Evolutionary conservation across 768 basidiomycete species (phyloP).

Genomic region (Boletellus sp.): DNA sequence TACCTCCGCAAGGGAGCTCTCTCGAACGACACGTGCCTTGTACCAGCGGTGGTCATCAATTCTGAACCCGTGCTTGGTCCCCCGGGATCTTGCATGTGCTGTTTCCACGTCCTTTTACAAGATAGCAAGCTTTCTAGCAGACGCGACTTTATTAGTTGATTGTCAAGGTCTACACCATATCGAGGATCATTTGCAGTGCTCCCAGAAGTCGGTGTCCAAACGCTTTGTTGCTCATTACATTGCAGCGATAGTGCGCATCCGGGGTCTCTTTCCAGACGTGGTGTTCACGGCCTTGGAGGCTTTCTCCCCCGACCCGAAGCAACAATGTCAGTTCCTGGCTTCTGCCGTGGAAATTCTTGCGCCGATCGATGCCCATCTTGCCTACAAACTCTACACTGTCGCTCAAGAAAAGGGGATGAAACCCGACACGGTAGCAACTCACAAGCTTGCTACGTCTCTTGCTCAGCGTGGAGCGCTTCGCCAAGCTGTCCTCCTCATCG

Average conservation of each 20-base stretch:
- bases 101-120: conserved; percentile 45
- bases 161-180: conserved; percentile 34
- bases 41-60: conserved; percentile 40
- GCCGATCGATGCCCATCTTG: conserved; percentile 29
- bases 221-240: conserved; percentile 23
- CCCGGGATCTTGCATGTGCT: conserved; percentile 28
- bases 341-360: conserved; percentile 18
- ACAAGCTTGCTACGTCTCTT: conserved; percentile 31
- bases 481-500: conserved; percentile 35
- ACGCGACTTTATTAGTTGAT: conserved; percentile 34
- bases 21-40: conserved; percentile 32
- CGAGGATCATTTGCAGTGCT: conserved; percentile 20
- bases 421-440: conserved; percentile 21
- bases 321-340: conserved; percentile 29
- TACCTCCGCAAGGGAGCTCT: conserved; percentile 11
- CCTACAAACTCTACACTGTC: conserved; percentile 34
- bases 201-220: not conserved
- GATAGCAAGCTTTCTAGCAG: conserved; percentile 38
- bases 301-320: conserved; percentile 20
- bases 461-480: conserved; percentile 24
- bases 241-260: conserved; percentile 27
- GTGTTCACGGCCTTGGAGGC: conserved; percentile 31
- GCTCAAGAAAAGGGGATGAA: conserved; percentile 20
- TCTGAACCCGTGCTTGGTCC: conserved; percentile 25
- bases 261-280: conserved; percentile 23